Conservation (phyloP, 192 early-diverging fungal species). For the Borealophlyctis nickersoniae region DNA sequence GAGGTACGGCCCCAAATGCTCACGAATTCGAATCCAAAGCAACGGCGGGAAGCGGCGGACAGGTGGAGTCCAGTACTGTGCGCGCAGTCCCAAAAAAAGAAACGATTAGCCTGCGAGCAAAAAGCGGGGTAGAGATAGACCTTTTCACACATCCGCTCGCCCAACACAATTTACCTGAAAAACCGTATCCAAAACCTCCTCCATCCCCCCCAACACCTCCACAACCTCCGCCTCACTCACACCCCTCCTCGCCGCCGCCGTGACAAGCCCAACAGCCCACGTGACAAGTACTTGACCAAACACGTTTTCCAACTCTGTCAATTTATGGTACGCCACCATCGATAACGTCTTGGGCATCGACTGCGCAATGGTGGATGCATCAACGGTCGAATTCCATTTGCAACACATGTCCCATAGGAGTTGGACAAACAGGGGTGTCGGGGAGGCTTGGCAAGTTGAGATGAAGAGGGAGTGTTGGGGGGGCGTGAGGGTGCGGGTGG, state of each 20-base stretch:
- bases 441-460: background rate
- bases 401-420: background rate
- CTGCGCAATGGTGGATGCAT: background rate
- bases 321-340: background rate
- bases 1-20: background rate
- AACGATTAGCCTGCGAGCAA: background rate
- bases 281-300: background rate
- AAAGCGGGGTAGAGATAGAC: too few relatives aligned
- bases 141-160: background rate
- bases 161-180: background rate
- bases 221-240: background rate
- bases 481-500: constrained; percentile 1
- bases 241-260: background rate
- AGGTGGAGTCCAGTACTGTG: background rate
- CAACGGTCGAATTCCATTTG: background rate
- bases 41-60: background rate
- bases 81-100: background rate
- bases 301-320: background rate
- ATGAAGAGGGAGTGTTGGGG: background rate
- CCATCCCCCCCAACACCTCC: constrained; percentile 1
- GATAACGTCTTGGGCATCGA: background rate
- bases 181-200: background rate
- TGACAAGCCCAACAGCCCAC: background rate
- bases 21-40: background rate
- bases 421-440: background rate